These are phyloP conservation scores for Stylonectria norvegica DNA, from an alignment of 2,329 filamentous ascomycete genomes.

Conservation along the genomic window DNA sequence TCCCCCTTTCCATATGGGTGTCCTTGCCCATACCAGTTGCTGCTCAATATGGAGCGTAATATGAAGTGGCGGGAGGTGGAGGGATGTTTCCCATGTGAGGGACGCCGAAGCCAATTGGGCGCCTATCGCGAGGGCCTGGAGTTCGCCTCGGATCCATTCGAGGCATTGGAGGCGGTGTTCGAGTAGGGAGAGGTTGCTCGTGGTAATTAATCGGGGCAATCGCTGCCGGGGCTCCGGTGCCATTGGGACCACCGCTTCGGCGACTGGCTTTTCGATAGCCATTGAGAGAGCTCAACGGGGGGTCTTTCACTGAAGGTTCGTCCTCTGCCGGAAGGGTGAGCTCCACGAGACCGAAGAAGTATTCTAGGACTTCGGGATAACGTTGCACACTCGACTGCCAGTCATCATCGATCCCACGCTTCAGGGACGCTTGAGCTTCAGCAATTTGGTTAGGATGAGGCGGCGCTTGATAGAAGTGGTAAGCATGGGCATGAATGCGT, in stretches of 20 bases:
- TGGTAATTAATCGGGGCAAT: constrained; percentile 25
- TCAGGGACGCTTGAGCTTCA: constrained; percentile 62
- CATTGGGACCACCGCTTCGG: constrained; percentile 36
- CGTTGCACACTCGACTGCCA: constrained; percentile 72
- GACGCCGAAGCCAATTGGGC: constrained; percentile 1
- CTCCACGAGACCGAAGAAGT: constrained; percentile 71
- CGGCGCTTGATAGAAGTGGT: constrained; percentile 54
- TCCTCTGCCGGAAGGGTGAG: constrained; percentile 62
- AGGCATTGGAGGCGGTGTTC: constrained; percentile 26
- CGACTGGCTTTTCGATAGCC: constrained; percentile 47
- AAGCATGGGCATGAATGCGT: constrained; percentile 52
- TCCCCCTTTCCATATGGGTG: no score
- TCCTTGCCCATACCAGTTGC: no score
- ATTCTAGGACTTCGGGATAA: constrained; percentile 79
- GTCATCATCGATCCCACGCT: constrained; percentile 73
- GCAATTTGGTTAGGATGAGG: constrained; percentile 61
- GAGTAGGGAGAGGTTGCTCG: constrained; percentile 24
- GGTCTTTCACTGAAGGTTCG: constrained; percentile 56
- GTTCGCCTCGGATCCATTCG: constrained; percentile 25
- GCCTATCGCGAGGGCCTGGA: constrained; percentile 26
- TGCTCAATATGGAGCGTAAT: constrained; percentile 20
- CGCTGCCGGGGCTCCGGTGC: constrained; percentile 28
- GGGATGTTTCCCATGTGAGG: constrained; percentile 19
- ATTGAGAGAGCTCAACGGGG: constrained; percentile 53
- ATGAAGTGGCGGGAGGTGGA: constrained; percentile 19